Evolutionary conservation across 148 eudicot genomes (phyloP).

Genomic region (Chenopodium berlandieri): DNA sequence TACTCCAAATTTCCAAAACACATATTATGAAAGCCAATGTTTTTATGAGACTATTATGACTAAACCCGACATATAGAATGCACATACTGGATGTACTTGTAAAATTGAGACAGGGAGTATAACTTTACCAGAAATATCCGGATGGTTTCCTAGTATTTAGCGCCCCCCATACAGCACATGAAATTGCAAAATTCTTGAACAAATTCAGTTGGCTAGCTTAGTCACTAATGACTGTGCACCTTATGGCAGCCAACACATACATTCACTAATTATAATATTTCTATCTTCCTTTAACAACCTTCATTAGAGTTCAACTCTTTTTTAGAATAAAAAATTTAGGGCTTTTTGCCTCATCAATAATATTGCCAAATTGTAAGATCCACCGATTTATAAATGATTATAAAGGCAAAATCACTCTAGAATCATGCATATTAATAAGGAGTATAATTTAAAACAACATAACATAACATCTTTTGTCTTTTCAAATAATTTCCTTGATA

Average conservation of each 20-base stretch:
- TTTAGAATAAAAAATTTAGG: too few species aligned
- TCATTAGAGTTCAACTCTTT: too few species aligned
- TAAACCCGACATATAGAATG: too few species aligned
- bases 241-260: neutral
- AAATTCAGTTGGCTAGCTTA: slow-evolving; percentile 2
- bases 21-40: too few species aligned
- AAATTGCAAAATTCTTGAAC: neutral
- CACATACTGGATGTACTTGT: too few species aligned
- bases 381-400: neutral
- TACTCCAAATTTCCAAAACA: too few species aligned
- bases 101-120: too few species aligned
- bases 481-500: neutral
- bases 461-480: neutral
- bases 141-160: neutral
- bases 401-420: neutral
- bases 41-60: too few species aligned
- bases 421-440: neutral
- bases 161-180: slow-evolving; percentile 14
- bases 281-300: neutral
- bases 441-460: too few species aligned
- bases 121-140: neutral
- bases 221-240: slow-evolving; percentile 15
- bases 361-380: slow-evolving; percentile 11
- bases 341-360: neutral
- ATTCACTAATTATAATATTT: neutral